Percentiles rank a stretch among this genome's conserved stretches.
phyloP scores from a whole-genome alignment of 1,284 basidiomycete species.

The Phellopilus nigrolimitatus region DNA sequence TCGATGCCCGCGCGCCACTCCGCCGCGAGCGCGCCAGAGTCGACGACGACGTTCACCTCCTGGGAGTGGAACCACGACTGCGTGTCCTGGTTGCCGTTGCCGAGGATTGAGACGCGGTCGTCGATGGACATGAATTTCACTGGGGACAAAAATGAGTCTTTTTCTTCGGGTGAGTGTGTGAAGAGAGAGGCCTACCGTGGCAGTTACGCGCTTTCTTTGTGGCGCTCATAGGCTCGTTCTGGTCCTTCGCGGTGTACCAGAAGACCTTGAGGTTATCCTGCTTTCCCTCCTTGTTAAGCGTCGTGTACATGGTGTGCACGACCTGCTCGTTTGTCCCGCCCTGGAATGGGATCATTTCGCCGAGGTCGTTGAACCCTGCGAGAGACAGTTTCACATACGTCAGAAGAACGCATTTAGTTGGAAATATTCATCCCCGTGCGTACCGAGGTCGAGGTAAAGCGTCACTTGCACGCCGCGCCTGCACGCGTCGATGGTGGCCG shows the following conservation, averaged over 20 bases:
- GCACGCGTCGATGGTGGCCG: conserved; percentile 62
- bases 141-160: conserved; percentile 21
- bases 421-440: too few species aligned
- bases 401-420: too few species aligned
- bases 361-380: conserved; percentile 59
- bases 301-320: conserved; percentile 58
- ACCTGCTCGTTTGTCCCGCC: conserved; percentile 81
- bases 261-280: conserved; percentile 56
- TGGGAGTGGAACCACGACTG: conserved; percentile 79
- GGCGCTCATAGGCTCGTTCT: conserved; percentile 68
- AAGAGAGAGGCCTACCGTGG: conserved; percentile 35
- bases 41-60: conserved; percentile 76
- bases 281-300: conserved; percentile 47
- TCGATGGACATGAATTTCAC: conserved; percentile 76
- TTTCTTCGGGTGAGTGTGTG: neutral
- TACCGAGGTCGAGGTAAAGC: conserved; percentile 59
- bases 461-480: conserved; percentile 63
- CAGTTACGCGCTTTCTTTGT: conserved; percentile 74
- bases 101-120: conserved; percentile 64
- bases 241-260: conserved; percentile 69
- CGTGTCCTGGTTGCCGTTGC: conserved; percentile 67
- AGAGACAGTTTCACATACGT: too few species aligned
- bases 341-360: conserved; percentile 71
- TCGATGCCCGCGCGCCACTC: conserved; percentile 51
- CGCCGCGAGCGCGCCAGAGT: conserved; percentile 44